Conservation (phyloP, 2,329 filamentous ascomycete species). For the Penicillium verrucosum region DNA sequence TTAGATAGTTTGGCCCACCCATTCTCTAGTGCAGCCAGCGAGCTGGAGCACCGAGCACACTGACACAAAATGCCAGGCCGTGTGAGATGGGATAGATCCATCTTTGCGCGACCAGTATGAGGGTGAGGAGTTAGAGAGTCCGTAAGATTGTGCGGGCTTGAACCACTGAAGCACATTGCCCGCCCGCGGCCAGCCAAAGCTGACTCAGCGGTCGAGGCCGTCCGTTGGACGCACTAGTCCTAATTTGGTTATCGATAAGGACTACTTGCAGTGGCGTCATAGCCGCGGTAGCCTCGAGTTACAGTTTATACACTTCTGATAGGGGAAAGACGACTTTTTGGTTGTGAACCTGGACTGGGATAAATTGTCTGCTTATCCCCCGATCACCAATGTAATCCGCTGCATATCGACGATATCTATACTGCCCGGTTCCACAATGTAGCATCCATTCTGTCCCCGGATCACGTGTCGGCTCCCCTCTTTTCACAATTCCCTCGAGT, state of each 20-base stretch:
- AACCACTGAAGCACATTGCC: background rate
- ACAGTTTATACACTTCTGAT: background rate
- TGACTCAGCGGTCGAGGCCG: conserved; percentile 30
- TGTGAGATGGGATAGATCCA: conserved; percentile 37
- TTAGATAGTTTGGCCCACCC: conserved; percentile 41
- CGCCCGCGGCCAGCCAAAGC: conserved; percentile 10
- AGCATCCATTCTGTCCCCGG: background rate
- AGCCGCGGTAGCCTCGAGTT: background rate
- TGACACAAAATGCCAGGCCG: conserved; percentile 40
- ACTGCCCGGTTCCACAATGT: background rate
- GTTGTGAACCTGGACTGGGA: background rate
- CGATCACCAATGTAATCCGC: background rate
- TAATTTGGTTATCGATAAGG: conserved; percentile 23
- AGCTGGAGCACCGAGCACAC: conserved; percentile 40
- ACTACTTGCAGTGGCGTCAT: background rate
- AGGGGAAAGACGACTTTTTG: background rate
- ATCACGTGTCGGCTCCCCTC: conserved; percentile 11
- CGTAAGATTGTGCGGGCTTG: conserved; percentile 21
- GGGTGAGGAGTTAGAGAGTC: background rate
- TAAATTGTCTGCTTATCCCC: background rate
- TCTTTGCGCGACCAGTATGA: conserved; percentile 16
- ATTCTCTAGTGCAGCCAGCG: conserved; percentile 41
- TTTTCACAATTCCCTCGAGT: conserved; percentile 4
- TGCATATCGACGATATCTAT: background rate
- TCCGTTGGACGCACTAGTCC: conserved; percentile 17